Evolutionary conservation across 495 filamentous ascomycete genomes (phyloP).

Genomic region (Xylaria castorea): DNA sequence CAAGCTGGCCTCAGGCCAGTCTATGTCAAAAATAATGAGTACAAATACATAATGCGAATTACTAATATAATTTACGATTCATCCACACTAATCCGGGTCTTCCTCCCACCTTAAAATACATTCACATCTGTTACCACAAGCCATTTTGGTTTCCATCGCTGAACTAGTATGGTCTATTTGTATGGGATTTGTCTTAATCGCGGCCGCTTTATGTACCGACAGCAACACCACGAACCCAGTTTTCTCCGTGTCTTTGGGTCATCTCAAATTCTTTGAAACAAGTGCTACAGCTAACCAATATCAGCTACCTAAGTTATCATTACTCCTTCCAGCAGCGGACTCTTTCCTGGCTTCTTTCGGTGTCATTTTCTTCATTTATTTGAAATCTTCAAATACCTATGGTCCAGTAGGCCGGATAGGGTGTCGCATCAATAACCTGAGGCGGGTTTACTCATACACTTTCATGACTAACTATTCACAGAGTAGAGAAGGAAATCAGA

Average conservation of each 20-base stretch:
- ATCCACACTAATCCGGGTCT: not conserved
- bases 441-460: not conserved
- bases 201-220: too few species aligned
- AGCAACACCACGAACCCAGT: not conserved
- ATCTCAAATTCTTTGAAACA: not conserved
- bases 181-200: not conserved
- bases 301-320: not conserved
- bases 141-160: not conserved
- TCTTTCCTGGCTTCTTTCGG: not conserved
- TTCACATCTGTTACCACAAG: not conserved
- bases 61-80: constrained; percentile 22
- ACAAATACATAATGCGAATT: constrained; percentile 24
- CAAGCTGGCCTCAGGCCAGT: not conserved
- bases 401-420: not conserved
- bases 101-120: not conserved
- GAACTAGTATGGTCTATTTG: not conserved
- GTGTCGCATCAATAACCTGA: not conserved
- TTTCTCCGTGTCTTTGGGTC: not conserved
- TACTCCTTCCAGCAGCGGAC: not conserved
- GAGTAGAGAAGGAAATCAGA: not conserved
- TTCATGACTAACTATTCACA: not conserved
- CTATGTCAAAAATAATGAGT: constrained; percentile 39
- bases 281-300: not conserved
- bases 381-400: not conserved
- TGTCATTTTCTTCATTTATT: not conserved